A percentile compares a stretch with the other conserved stretches of the same genome.
These are phyloP conservation scores for Acephala macrosclerotiorum DNA, from an alignment of 2,329 filamentous ascomycete species.

Conservation along the genomic window DNA sequence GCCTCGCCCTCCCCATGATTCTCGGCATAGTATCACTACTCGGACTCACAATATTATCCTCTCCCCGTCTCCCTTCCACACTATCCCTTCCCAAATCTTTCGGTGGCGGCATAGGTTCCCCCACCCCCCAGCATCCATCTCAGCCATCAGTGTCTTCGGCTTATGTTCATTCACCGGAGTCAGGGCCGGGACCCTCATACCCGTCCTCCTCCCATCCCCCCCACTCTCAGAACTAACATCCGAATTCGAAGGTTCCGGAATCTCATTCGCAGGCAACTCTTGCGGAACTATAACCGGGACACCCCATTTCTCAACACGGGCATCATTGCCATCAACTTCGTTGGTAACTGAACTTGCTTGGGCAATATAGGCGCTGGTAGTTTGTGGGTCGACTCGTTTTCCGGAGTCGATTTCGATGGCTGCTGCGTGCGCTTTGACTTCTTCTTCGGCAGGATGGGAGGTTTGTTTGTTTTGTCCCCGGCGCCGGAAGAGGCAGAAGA, in stretches of 20 bases:
- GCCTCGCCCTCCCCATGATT: slow-evolving; percentile 27
- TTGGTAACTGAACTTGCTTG: slow-evolving; percentile 27
- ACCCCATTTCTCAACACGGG: slow-evolving; percentile 36
- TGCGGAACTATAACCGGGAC: slow-evolving; percentile 40
- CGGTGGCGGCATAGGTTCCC: slow-evolving; percentile 13
- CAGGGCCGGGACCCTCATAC: background rate
- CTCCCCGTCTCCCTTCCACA: background rate
- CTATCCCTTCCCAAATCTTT: background rate
- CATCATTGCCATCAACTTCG: slow-evolving; percentile 31
- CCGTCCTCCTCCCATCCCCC: slow-evolving; percentile 1
- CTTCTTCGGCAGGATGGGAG: slow-evolving; percentile 3
- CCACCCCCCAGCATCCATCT: slow-evolving; percentile 23
- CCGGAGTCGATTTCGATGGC: slow-evolving; percentile 32
- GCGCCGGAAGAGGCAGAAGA: slow-evolving; percentile 27
- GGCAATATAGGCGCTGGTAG: slow-evolving; percentile 24
- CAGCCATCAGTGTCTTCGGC: slow-evolving; percentile 23
- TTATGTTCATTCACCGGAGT: slow-evolving; percentile 21
- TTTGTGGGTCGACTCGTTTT: slow-evolving; percentile 19
- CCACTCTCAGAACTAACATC: slow-evolving; percentile 14
- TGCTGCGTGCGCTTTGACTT: slow-evolving; percentile 1
- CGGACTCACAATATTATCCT: slow-evolving; percentile 28
- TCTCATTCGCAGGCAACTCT: slow-evolving; percentile 33
- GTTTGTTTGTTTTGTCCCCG: slow-evolving; percentile 3
- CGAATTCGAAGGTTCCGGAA: slow-evolving; percentile 1
- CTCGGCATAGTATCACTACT: slow-evolving; percentile 40